Conservation (phyloP, 805 yeast genomes). For the Metschnikowia continentalis region DNA sequence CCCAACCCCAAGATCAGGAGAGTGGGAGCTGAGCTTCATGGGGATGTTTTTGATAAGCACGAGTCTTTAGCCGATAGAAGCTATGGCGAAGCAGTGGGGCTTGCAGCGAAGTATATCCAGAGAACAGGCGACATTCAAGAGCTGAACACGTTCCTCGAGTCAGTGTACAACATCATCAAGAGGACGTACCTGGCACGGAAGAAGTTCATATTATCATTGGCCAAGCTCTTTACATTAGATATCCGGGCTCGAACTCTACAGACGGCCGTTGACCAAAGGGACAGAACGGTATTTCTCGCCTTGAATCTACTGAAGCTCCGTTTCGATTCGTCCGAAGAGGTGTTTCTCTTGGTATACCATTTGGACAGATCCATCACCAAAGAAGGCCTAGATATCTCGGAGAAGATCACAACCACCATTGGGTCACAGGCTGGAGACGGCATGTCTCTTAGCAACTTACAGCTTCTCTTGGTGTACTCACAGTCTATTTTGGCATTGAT, state of each 20-base stretch:
- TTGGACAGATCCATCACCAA: conserved; percentile 41
- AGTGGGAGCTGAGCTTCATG: conserved; percentile 51
- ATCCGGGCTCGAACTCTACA: conserved; percentile 4
- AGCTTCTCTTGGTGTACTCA: conserved; percentile 14
- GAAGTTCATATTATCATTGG: conserved; percentile 35
- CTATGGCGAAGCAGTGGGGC: conserved; percentile 57
- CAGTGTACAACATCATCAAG: conserved; percentile 42
- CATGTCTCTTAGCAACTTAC: conserved; percentile 15
- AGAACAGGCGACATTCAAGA: conserved; percentile 16
- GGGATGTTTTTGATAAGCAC: conserved; percentile 56
- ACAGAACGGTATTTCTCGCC: conserved; percentile 24
- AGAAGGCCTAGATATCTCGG: conserved; percentile 38
- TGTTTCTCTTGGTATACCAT: conserved; percentile 38
- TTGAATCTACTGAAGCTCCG: conserved; percentile 35
- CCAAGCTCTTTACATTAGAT: conserved; percentile 17
- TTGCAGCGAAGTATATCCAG: conserved; percentile 46
- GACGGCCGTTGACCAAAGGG: conserved; percentile 19
- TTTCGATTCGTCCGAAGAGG: conserved; percentile 49
- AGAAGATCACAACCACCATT: conserved; percentile 16
- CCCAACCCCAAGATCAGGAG: conserved; percentile 37
- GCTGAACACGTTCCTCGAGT: conserved; percentile 32
- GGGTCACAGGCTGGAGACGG: conserved; percentile 12
- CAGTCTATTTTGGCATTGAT: conserved; percentile 17
- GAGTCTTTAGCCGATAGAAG: conserved; percentile 68
- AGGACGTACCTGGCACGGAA: conserved; percentile 33